Evolutionary conservation across 768 basidiomycete species (phyloP).

Genomic region (Suillus occidentalis): DNA sequence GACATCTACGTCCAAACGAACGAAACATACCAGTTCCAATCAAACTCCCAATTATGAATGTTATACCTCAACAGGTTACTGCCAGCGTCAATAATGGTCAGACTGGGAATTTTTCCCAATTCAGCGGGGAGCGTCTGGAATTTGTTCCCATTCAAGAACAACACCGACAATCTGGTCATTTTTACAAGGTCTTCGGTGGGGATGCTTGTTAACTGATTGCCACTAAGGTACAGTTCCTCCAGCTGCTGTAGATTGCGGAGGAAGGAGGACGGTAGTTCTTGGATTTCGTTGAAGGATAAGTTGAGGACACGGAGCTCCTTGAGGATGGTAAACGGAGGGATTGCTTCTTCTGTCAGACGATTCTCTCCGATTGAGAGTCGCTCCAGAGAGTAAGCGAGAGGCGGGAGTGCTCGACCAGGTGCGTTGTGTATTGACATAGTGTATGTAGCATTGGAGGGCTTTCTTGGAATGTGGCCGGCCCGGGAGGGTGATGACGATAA

Average conservation of each 20-base stretch:
- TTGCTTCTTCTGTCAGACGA: conserved; percentile 72
- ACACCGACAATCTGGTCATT: conserved; percentile 62
- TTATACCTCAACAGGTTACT: conserved; percentile 95
- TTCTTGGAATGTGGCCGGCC: conserved; percentile 19
- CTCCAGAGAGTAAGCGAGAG: conserved; percentile 70
- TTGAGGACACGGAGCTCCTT: conserved; percentile 82
- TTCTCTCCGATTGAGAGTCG: conserved; percentile 91
- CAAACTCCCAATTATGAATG: conserved; percentile 97
- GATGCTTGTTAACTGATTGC: conserved; percentile 89
- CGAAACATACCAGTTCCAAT: conserved; percentile 90
- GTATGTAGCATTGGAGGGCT: conserved; percentile 35
- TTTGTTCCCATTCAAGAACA: conserved; percentile 94
- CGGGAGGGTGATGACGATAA: conserved; percentile 15
- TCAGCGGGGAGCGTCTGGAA: conserved; percentile 92
- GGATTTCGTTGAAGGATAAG: conserved; percentile 92
- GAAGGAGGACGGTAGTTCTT: conserved; percentile 79
- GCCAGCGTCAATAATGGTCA: conserved; percentile 87
- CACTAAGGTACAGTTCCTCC: conserved; percentile 89
- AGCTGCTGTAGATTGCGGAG: conserved; percentile 69
- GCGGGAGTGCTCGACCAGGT: conserved; percentile 41
- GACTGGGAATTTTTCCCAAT: conserved; percentile 73
- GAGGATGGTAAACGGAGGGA: conserved; percentile 73
- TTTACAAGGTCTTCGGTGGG: conserved; percentile 86
- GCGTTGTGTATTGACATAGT: conserved; percentile 22
- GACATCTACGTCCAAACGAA: background rate